Evolutionary conservation across 23 red algal genomes (phyloP).

Genomic region (Chondrus crispus): DNA sequence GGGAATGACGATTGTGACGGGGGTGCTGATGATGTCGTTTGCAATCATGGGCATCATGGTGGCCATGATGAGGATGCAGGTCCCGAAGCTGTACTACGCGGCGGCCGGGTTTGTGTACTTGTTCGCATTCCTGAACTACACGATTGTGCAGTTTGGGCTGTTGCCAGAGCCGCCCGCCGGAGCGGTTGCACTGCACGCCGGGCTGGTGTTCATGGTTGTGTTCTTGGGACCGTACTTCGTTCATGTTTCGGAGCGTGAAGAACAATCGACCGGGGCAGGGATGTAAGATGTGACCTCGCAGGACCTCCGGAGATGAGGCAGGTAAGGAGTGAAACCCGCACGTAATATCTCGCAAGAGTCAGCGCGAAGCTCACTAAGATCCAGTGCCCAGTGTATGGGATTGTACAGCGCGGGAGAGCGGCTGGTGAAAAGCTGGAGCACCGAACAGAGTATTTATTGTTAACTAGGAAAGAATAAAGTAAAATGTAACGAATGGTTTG

Average conservation of each 20-base stretch:
- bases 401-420: too few species aligned
- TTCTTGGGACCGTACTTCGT: slow-evolving; percentile 65
- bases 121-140: slow-evolving; percentile 56
- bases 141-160: slow-evolving; percentile 40
- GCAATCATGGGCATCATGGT: not conserved
- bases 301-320: too few species aligned
- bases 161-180: not conserved
- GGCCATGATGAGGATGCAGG: not conserved
- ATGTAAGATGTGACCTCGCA: too few species aligned
- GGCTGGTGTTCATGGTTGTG: slow-evolving; percentile 48
- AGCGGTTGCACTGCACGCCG: slow-evolving; percentile 40
- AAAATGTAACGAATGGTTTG: too few species aligned
- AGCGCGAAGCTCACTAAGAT: too few species aligned
- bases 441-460: too few species aligned
- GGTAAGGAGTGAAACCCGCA: too few species aligned
- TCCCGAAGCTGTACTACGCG: slow-evolving; percentile 20
- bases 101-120: slow-evolving; percentile 31
- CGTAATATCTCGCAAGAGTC: too few species aligned
- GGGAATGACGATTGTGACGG: slow-evolving; percentile 35
- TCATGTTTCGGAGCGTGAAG: slow-evolving; percentile 1
- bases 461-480: too few species aligned
- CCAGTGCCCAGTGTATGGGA: too few species aligned
- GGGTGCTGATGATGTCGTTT: slow-evolving; percentile 45
- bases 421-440: too few species aligned
- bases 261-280: too few species aligned